Conservation (phyloP, 1,284 basidiomycete genomes). For the Tilletia caries region DNA sequence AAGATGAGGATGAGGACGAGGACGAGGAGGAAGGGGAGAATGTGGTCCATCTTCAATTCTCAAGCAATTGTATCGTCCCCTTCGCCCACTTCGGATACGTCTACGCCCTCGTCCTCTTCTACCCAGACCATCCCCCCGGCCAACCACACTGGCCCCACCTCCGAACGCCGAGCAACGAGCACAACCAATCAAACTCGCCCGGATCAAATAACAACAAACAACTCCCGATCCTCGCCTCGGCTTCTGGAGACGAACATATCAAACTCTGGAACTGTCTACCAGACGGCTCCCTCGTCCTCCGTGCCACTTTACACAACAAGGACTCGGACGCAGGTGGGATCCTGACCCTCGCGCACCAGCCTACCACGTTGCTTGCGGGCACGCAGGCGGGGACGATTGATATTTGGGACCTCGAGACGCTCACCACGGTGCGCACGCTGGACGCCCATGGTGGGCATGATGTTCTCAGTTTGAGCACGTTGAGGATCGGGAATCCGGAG, state of each 20-base stretch:
- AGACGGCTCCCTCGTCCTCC: conserved; percentile 55
- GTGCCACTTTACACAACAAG: conserved; percentile 61
- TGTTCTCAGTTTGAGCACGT: conserved; percentile 30
- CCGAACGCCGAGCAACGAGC: neutral
- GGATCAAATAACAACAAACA: too few species aligned
- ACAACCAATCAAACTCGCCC: conserved; percentile 46
- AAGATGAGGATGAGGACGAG: neutral
- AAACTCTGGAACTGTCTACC: conserved; percentile 70
- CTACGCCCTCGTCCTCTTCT: conserved; percentile 72
- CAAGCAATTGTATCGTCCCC: conserved; percentile 49
- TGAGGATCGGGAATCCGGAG: conserved; percentile 44
- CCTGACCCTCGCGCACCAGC: conserved; percentile 70
- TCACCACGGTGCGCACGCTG: conserved; percentile 76
- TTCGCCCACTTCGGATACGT: conserved; percentile 92
- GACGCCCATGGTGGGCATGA: conserved; percentile 71
- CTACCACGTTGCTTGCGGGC: conserved; percentile 79
- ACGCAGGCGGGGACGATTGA: conserved; percentile 87
- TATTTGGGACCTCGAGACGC: conserved; percentile 85
- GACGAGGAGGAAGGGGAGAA: neutral
- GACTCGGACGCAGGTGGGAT: conserved; percentile 59
- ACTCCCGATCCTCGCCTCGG: conserved; percentile 30
- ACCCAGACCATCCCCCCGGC: conserved; percentile 19
- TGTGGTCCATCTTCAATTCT: conserved; percentile 9
- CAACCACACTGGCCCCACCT: conserved; percentile 45
- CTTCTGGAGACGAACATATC: conserved; percentile 76